Conservation (phyloP, 2,329 filamentous ascomycete genomes). For the Chrysoporthe puriensis region DNA sequence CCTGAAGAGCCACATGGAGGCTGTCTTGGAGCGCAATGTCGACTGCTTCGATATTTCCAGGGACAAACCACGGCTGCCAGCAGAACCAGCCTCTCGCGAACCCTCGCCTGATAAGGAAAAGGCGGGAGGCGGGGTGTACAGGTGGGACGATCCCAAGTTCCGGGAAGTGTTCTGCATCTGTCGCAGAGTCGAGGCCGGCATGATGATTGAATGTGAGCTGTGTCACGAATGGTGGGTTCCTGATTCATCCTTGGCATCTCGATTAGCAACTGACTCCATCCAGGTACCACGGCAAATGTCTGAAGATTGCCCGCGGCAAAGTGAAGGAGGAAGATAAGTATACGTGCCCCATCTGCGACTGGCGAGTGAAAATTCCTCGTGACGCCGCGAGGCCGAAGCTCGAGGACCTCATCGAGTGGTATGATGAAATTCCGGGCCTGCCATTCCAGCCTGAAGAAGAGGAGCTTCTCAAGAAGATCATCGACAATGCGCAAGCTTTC, state of each 20-base stretch:
- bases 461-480: conserved; percentile 80
- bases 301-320: conserved; percentile 96
- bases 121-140: conserved; percentile 48
- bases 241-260: background rate
- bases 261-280: background rate
- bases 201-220: conserved; percentile 99
- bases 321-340: conserved; percentile 99
- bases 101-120: conserved; percentile 56
- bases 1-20: conserved; percentile 89
- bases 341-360: conserved; percentile 97
- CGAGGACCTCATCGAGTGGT: conserved; percentile 83
- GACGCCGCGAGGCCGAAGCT: conserved; percentile 95
- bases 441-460: conserved; percentile 98
- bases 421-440: conserved; percentile 76
- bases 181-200: conserved; percentile 86
- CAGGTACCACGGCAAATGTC: conserved; percentile 96
- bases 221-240: conserved; percentile 89
- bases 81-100: conserved; percentile 89
- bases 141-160: conserved; percentile 64
- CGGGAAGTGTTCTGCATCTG: conserved; percentile 96
- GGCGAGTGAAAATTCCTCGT: conserved; percentile 93
- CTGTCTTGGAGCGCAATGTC: conserved; percentile 85
- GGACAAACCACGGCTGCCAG: conserved; percentile 86
- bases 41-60: conserved; percentile 86
- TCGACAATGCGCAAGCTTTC: conserved; percentile 83